Conservation (phyloP, 2,329 filamentous ascomycete genomes). For the Hymenoscyphus fructigenus region DNA sequence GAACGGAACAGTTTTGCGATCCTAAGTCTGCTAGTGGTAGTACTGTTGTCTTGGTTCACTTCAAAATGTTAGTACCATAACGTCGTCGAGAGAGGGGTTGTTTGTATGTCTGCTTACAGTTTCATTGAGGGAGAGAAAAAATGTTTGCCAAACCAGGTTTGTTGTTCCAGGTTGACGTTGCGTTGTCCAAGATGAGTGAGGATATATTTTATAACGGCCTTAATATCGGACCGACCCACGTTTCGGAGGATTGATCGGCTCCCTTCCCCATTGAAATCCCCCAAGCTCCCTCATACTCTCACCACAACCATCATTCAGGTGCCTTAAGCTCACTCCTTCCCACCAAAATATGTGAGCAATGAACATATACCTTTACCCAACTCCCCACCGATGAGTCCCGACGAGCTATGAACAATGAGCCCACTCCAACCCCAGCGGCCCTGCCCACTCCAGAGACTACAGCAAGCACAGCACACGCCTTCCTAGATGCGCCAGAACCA, state of each 20-base stretch:
- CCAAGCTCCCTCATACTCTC: neutral
- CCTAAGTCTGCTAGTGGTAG: no score
- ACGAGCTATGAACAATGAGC: constrained; percentile 53
- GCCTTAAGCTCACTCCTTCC: neutral
- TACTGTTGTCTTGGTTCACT: no score
- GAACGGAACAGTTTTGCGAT: neutral
- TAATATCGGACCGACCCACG: no score
- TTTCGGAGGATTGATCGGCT: neutral
- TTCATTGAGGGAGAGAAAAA: no score
- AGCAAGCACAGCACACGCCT: constrained; percentile 19
- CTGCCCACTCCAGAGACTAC: constrained; percentile 30
- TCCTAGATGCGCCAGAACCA: constrained; percentile 3
- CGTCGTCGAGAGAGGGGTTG: no score
- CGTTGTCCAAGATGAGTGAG: no score
- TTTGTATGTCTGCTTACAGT: no score
- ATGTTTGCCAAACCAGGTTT: no score
- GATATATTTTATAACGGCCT: no score
- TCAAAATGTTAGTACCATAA: no score
- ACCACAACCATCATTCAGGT: constrained; percentile 1
- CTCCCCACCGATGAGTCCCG: constrained; percentile 33
- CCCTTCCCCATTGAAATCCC: neutral
- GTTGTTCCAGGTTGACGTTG: no score
- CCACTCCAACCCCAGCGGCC: constrained; percentile 44
- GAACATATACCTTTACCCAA: constrained; percentile 13
- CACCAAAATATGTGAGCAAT: constrained; percentile 27